Base-by-base conservation (phyloP, 257 asterid genomes). In the Solanum tacnaense region DNA sequence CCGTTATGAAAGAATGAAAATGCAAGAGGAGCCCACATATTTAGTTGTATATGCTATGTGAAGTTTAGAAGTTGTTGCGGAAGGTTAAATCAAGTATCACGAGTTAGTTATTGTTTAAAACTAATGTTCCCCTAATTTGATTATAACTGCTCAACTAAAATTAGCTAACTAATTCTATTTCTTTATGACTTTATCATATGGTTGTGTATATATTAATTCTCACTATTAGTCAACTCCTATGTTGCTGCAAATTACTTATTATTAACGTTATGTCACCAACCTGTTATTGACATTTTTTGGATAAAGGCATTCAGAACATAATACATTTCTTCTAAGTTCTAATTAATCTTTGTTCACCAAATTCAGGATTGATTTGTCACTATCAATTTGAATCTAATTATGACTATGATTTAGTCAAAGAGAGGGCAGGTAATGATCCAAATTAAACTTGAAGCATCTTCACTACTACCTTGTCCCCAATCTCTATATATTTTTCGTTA, bases 81-180 rank as follows among this genome's bases (percentile, higher is more conserved):
- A 46, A 82, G 70, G 85, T 15, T 81, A 16, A 81, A 82, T 82
- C 70, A 46, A 46, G 4, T 49, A 82, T 29, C 16, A 82, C 29
- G 31, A 82, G 12, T 82, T 82, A 49, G 70, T 82, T 46, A 81
- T 82, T 49, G 27, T 46, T 25, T 16, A 82, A 82, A 29, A 82
- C 29, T 49, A 82, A 82, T 82, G 44, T 82, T 49, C 85, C 85
- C 44, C 85, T 82, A 82, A 82, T 82, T 49, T 82, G 85, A 82
- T 82, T 46, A 18, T 82, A 49, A 82, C 85, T 31, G 85, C 85
- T 8, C 52, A 82, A 82, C 70, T 82, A 81, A 81, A 56, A 46
- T 81, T 49, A 81, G 85, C 41, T 29, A 81, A 81, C 85, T 10
- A 81, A 13, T 21, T 81, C 21, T 29, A 46, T 81, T 81, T 46